Evolutionary conservation across 257 asterid species (phyloP), one percentile per base, ranked within the genome.

Genomic region (Perilla frutescens): DNA sequence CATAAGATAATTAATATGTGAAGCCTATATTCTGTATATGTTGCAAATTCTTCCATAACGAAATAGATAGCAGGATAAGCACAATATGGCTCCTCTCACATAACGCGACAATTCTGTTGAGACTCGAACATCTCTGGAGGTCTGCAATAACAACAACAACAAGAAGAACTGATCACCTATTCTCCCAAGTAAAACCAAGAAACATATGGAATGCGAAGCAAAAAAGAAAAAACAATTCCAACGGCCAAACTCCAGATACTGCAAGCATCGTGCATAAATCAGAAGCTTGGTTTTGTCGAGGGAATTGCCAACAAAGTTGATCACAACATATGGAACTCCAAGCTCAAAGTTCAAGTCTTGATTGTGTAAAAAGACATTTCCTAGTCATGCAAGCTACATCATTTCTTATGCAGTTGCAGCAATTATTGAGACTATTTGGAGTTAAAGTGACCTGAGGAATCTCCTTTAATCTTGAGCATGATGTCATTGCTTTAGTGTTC

Each of bases 51-150:
- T 71, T 26, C 15, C 6, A 50, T 56, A 4, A 20, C 8, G 37
- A 31, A 31, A 32, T 13, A 10, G 66, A 59, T 10, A 34, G 59
- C 57, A 15, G 50, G 45, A 32, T 2, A 14, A 12, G 65, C 58
- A 45, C 15, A 20, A 47, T 4, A 12, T n/a, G n/a, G 9, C 15
- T 77, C 43, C 73, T 71, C 68, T 80, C 79, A 80, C 85, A 81
- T 74, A 48, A 81, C 66, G 45, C 83, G 8, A 39, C 83, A 62
- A 45, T 73, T 87, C 79, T 87, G 91, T 73, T 91, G 97, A 8
- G 90, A 81, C 66, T 86, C 93, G 8, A 86, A 68, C 96, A 89
- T 91, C 79, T 91, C 96, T 0, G 98, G 96, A 51, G 97, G 87
- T 79, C 96, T 93, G 89, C 80, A 83, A n/a, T n/a, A n/a, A 20